These are phyloP conservation scores for Xerocomus potaroensis DNA, from an alignment of 768 basidiomycete genomes.

Conservation along the genomic window DNA sequence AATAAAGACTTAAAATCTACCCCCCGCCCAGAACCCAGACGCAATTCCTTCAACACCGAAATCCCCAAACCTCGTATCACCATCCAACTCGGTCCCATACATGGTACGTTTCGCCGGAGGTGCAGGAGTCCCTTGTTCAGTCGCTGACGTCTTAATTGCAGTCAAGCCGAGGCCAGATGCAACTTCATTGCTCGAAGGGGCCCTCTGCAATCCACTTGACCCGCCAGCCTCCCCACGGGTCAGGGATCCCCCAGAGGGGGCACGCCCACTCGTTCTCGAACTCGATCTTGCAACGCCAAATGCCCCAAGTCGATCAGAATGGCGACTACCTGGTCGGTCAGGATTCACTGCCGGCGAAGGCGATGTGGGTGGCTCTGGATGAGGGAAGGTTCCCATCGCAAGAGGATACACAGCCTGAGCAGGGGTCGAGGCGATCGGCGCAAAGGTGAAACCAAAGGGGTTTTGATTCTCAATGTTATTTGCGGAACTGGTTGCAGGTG, in stretches of 20 bases:
- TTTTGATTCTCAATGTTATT: constrained; percentile 51
- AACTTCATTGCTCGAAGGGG: constrained; percentile 43
- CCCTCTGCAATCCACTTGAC: constrained; percentile 26
- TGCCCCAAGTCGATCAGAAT: constrained; percentile 28
- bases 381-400: constrained; percentile 34
- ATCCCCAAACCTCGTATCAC: constrained; percentile 80
- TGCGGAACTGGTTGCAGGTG: constrained; percentile 42
- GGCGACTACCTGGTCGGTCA: constrained; percentile 32
- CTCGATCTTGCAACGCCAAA: constrained; percentile 37
- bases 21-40: constrained; percentile 63
- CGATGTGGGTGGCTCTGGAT: constrained; percentile 33
- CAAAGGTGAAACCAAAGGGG: constrained; percentile 50
- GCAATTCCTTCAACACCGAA: constrained; percentile 78
- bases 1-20: constrained; percentile 34
- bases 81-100: constrained; percentile 82
- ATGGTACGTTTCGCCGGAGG: constrained; percentile 62
- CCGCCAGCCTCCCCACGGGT: constrained; percentile 26
- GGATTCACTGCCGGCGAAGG: constrained; percentile 30
- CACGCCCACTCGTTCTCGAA: constrained; percentile 31
- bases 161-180: constrained; percentile 43
- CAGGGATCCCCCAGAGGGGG: constrained; percentile 24
- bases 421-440: constrained; percentile 51
- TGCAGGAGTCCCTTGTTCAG: constrained; percentile 39
- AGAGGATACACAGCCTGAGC: constrained; percentile 37
- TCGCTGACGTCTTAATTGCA: constrained; percentile 34